These are phyloP conservation scores for Plasmodium vivax DNA, from an alignment of 169 alveolate species.

Conservation along the genomic window DNA sequence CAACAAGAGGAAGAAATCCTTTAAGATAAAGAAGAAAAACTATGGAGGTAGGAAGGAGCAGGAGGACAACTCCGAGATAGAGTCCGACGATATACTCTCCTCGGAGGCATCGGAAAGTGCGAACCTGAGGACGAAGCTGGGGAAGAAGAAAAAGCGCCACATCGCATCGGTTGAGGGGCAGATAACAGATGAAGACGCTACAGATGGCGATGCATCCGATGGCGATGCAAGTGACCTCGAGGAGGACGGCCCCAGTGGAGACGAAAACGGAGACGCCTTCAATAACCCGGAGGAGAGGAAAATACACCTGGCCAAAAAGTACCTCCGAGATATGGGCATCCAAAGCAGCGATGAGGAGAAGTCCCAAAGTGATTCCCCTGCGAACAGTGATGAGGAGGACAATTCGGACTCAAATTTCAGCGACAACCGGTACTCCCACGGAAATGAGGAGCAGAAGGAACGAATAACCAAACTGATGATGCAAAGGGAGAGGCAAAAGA, in stretches of 20 bases:
- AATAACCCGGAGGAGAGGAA: slow-evolving; percentile 72
- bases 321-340: slow-evolving; percentile 57
- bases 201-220: too few species aligned
- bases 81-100: slow-evolving; percentile 59
- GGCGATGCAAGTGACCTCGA: slow-evolving; percentile 3
- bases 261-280: slow-evolving; percentile 16
- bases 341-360: slow-evolving; percentile 36
- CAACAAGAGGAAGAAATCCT: slow-evolving; percentile 42
- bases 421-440: slow-evolving; percentile 8
- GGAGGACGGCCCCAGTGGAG: slow-evolving; percentile 2
- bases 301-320: slow-evolving; percentile 67
- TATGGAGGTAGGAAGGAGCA: neutral
- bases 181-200: neutral
- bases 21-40: neutral
- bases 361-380: neutral
- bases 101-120: slow-evolving; percentile 24
- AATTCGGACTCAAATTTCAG: neutral
- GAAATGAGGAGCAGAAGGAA: slow-evolving; percentile 33
- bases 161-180: neutral
- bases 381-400: slow-evolving; percentile 3
- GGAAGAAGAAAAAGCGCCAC: slow-evolving; percentile 27
- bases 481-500: slow-evolving; percentile 31
- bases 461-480: slow-evolving; percentile 30
- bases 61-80: slow-evolving; percentile 37
- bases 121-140: neutral